Evolutionary conservation across 2,329 filamentous ascomycete genomes (phyloP).

Genomic region (Epichloe glyceriae): DNA sequence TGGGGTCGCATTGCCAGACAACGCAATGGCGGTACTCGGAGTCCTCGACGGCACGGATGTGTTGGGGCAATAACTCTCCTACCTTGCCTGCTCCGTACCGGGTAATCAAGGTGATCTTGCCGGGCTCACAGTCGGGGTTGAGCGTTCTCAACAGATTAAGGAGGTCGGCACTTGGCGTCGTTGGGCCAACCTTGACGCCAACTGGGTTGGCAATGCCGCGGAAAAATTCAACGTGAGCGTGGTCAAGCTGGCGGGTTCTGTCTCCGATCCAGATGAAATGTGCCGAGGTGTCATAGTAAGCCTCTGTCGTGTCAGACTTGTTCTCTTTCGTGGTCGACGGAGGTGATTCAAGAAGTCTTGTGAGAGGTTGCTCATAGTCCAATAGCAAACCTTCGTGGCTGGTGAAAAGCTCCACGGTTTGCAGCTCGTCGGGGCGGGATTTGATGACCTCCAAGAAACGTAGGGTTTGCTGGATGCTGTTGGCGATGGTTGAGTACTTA

Average conservation of each 20-base stretch:
- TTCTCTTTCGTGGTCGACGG: conserved; percentile 17
- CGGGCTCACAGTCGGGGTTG: conserved; percentile 69
- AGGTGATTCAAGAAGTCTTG: conserved; percentile 56
- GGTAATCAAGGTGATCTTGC: conserved; percentile 93
- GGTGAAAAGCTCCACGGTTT: conserved; percentile 90
- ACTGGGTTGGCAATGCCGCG: conserved; percentile 92
- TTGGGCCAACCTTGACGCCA: conserved; percentile 89
- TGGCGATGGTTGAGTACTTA: conserved; percentile 76
- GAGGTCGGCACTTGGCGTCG: conserved; percentile 64
- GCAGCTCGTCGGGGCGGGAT: conserved; percentile 68
- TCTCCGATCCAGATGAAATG: conserved; percentile 99
- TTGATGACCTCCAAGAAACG: conserved; percentile 93
- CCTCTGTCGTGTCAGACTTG: conserved; percentile 26
- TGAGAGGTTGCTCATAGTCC: conserved; percentile 86
- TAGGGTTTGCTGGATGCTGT: conserved; percentile 77
- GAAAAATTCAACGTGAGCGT: conserved; percentile 95
- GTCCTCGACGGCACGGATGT: conserved; percentile 78
- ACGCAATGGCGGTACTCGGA: conserved; percentile 56
- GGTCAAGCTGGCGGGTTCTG: conserved; percentile 82
- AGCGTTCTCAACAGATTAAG: conserved; percentile 69
- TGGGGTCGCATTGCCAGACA: conserved; percentile 97
- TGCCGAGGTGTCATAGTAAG: conserved; percentile 86
- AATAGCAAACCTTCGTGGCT: conserved; percentile 89
- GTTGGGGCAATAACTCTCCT: conserved; percentile 58
- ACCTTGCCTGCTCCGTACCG: conserved; percentile 80